Evolutionary conservation across 805 yeast species (phyloP).

Genomic region (Zygoascus ofunaensis): DNA sequence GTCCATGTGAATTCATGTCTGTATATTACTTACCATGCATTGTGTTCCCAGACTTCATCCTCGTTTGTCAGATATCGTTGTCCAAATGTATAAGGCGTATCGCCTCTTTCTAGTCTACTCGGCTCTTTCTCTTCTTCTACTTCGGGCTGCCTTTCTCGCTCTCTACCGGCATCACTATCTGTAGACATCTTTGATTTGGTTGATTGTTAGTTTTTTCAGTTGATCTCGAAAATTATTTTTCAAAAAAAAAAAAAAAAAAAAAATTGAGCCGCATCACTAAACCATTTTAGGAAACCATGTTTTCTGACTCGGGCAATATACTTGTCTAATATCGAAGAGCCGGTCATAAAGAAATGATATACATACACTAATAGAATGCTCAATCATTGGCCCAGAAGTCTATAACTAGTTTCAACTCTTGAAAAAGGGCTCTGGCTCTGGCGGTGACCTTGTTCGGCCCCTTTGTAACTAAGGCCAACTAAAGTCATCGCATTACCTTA

Average conservation of each 20-base stretch:
- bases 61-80: constrained; percentile 64
- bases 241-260: not conserved
- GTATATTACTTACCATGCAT: constrained; percentile 55
- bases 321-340: no score
- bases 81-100: constrained; percentile 86
- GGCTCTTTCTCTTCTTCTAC: constrained; percentile 8
- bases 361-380: no score
- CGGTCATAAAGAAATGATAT: no score
- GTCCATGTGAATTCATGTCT: not conserved
- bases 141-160: not conserved
- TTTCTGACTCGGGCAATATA: no score
- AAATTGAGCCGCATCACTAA: no score
- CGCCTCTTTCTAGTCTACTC: constrained; percentile 47
- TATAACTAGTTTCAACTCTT: no score
- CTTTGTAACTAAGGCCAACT: no score
- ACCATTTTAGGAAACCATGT: no score
- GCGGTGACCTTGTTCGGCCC: no score
- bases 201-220: not conserved
- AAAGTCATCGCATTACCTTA: no score
- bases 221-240: not conserved
- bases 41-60: constrained; percentile 76
- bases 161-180: not conserved
- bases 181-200: not conserved
- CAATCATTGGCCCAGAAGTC: no score
- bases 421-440: no score